Base-by-base conservation (phyloP, 352 stramenopile species). In the Globisporangium irregulare region DNA sequence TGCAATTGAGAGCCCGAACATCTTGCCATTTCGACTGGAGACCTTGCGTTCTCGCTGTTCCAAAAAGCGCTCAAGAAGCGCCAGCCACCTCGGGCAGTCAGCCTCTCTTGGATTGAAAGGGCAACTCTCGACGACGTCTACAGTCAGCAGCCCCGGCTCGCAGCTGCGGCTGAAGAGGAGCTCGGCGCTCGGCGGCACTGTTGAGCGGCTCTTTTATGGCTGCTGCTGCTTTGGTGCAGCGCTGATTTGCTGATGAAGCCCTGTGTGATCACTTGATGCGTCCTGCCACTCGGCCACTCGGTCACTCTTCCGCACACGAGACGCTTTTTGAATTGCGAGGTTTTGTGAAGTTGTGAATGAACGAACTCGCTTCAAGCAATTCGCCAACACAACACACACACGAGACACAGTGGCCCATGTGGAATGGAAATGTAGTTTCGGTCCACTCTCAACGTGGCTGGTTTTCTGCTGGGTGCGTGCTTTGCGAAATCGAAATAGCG, bases 151-250 rank as follows among this genome's bases (percentile, higher is more conserved):
- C 29, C 55, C 29, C 9, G 5, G 43, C 18, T 25, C 55, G 55
- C 55, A 60, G 55, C 55, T 60, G 55, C 53, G 12, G 12, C 43
- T 50, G 43, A 50, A 50, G 20, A 58, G 22, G 24, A 29, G 15
- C n/a, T 53, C 20, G 46, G n/a, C 20, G 43, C 43, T 50, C 22
- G 24, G 50, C 6, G 24, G 53, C 53, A 41, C 53, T 60, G 8
- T 60, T 60, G 55, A n/a, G 18, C 20, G 55, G 8, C 55, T 41
- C 55, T n/a, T 60, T 60, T 60, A 51, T 51, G 43, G 43, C 36
- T 15, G 43, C 29, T 60, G 15, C 25, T 14, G 22, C 24, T 58
- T 58, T 43, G 36, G 15, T 51, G 55, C 29, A 60, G 29, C 55
- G 18, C 29, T 60, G 55, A 60, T 60, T 60, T 60, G 55, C 27